Base-by-base conservation (phyloP, 2,329 filamentous ascomycete species). In the Colletotrichum graminicola region DNA sequence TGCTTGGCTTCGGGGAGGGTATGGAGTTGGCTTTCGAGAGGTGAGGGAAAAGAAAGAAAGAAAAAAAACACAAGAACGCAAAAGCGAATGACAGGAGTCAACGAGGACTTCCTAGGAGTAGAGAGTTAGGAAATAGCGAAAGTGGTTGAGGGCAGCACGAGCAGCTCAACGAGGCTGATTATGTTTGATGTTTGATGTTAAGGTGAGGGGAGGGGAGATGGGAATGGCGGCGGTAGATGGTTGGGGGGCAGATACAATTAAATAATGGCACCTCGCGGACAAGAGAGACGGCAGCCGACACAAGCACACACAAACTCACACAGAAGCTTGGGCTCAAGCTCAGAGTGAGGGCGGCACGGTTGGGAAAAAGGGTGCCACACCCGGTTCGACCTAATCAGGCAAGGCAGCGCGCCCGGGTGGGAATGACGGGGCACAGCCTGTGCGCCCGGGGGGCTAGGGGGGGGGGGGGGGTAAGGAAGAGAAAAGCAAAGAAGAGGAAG, bases 21-120 rank as follows among this genome's bases (percentile, higher is more conserved):
- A 71, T 76, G 43, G 43, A 3, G 16, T 23, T 23, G 21, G 76
- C 79, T 29, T 67, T 61, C 51, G 64, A 62, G 55, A 60, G 47
- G 32, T 71, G 51, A 23, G 34, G 79, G 78, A 77, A 77, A 77
- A 80, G 80, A 47, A 47, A 45, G 6, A 7, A n/a, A 80, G 81
- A 82, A 83, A 83, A 80, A 81, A 82, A 83, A 83, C 60, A 83
- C 80, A 81, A 81, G 82, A 84, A 84, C 81, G 79, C 80, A 82
- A 84, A 90, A 92, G 90, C 90, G 90, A 92, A 89, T 90, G 90
- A 91, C 89, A 90, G 89, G 90, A 91, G 89, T 86, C 90, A 84
- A 87, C 89, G 89, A 91, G 90, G 89, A 90, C 89, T 91, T 91
- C 89, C 89, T 89, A 87, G 80, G 79, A 79, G 80, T 76, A 72